Percentiles rank a stretch among this genome's conserved stretches.
Evolutionary conservation across 169 alveolate species (phyloP).

Genomic region (Eimeria sp.): DNA sequence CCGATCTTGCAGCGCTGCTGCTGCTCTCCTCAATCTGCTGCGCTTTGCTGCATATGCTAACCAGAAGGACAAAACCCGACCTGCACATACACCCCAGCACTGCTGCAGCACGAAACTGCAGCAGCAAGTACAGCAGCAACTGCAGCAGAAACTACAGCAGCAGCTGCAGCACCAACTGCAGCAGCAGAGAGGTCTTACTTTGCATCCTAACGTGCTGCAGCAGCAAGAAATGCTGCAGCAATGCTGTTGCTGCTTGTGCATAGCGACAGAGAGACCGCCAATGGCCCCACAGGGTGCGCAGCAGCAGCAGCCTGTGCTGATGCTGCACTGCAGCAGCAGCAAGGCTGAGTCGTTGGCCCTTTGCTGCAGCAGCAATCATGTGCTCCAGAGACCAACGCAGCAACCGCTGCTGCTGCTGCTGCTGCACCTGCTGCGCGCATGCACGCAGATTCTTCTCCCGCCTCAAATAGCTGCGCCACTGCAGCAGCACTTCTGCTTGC

Average conservation of each 20-base stretch:
- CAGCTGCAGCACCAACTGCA: conserved; percentile 12
- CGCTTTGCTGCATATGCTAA: not conserved
- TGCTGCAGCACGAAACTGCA: conserved; percentile 6
- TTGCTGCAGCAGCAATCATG: conserved; percentile 44
- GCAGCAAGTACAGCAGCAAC: not conserved
- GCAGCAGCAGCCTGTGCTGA: conserved; percentile 38
- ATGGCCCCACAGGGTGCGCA: conserved; percentile 31
- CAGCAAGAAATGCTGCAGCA: conserved; percentile 66
- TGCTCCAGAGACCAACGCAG: conserved; percentile 39
- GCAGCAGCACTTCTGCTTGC: conserved; percentile 35
- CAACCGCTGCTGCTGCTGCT: conserved; percentile 49
- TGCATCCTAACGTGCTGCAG: conserved; percentile 21
- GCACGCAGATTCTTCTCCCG: not conserved
- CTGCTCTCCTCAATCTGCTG: conserved; percentile 26
- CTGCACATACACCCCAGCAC: conserved; percentile 22
- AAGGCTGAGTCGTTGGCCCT: conserved; percentile 16
- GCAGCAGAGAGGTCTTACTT: not conserved
- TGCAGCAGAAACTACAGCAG: not conserved
- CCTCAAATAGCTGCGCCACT: not conserved
- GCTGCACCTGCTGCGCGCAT: conserved; percentile 57
- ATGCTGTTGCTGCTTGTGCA: conserved; percentile 46
- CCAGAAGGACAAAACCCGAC: conserved; percentile 17
- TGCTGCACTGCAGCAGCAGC: conserved; percentile 58
- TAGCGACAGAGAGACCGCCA: conserved; percentile 12
- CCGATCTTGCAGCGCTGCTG: conserved; percentile 1